phyloP scores from a whole-genome alignment of 2,329 filamentous ascomycete species.

The Cryphonectria carpinicola region DNA sequence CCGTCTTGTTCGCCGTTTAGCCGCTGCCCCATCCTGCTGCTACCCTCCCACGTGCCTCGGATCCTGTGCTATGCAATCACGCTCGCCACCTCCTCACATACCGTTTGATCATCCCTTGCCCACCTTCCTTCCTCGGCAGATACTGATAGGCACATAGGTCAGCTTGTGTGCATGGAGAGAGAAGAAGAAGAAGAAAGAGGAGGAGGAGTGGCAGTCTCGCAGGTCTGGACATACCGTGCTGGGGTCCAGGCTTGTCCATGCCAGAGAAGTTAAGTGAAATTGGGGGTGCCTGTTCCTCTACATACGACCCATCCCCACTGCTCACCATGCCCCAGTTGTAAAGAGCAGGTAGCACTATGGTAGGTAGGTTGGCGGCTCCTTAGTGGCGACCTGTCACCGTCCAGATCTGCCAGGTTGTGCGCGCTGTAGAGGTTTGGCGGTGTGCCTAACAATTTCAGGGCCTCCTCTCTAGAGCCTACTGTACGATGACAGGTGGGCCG shows the following conservation, averaged over 20 bases:
- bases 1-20: not conserved
- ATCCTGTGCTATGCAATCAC: not conserved
- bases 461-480: not conserved
- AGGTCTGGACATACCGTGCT: not conserved
- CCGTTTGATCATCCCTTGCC: not conserved
- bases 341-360: not conserved
- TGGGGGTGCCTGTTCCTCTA: not conserved
- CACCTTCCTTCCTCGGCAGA: not conserved
- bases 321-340: not conserved
- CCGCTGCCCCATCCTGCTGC: not conserved
- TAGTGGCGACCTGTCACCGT: not conserved
- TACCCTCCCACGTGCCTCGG: not conserved
- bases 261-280: not conserved
- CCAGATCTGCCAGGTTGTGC: not conserved
- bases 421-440: not conserved
- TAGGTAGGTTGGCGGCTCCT: not conserved
- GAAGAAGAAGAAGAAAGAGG: not conserved
- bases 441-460: slow-evolving; percentile 10
- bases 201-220: not conserved
- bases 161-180: not conserved
- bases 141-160: not conserved
- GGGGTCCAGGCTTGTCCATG: not conserved
- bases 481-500: not conserved
- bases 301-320: not conserved
- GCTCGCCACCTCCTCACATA: not conserved